These are phyloP conservation scores for Sporisorium sorghi DNA, from an alignment of 1,284 basidiomycete species.

Conservation along the genomic window DNA sequence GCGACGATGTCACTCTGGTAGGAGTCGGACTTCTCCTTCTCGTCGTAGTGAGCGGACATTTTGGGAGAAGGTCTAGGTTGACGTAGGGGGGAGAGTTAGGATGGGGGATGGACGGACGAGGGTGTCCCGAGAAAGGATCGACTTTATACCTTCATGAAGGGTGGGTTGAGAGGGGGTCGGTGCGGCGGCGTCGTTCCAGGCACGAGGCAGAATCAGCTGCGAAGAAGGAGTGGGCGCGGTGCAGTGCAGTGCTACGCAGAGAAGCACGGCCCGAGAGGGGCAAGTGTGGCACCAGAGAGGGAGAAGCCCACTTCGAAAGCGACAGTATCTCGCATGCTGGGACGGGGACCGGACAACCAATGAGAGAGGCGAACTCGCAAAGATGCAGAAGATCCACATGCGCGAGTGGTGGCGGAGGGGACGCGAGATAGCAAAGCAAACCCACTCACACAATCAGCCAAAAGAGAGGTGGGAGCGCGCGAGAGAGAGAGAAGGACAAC, in stretches of 20 bases:
- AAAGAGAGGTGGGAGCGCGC: no score
- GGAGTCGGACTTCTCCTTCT: conserved; percentile 44
- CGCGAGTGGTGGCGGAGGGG: not conserved
- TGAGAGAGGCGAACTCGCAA: conserved; percentile 10
- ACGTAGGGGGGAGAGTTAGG: no score
- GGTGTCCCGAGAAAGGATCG: not conserved
- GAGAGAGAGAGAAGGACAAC: not conserved
- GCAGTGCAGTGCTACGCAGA: not conserved
- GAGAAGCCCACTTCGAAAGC: not conserved
- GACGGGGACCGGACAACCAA: conserved; percentile 36
- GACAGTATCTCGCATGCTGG: not conserved
- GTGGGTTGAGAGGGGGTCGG: not conserved
- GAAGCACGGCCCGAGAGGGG: not conserved
- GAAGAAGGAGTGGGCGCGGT: not conserved
- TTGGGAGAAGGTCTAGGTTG: not conserved
- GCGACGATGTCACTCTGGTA: conserved; percentile 31
- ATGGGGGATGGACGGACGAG: no score
- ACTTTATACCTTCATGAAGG: conserved; percentile 28
- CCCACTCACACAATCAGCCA: conserved; percentile 3
- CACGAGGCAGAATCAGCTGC: not conserved
- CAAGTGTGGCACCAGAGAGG: conserved; percentile 17
- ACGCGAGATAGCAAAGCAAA: conserved; percentile 20
- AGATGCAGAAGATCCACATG: no score
- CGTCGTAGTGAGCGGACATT: conserved; percentile 39
- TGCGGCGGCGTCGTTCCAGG: conserved; percentile 1